Base-by-base conservation (phyloP, 768 basidiomycete species). In the Pisolithus tinctorius region DNA sequence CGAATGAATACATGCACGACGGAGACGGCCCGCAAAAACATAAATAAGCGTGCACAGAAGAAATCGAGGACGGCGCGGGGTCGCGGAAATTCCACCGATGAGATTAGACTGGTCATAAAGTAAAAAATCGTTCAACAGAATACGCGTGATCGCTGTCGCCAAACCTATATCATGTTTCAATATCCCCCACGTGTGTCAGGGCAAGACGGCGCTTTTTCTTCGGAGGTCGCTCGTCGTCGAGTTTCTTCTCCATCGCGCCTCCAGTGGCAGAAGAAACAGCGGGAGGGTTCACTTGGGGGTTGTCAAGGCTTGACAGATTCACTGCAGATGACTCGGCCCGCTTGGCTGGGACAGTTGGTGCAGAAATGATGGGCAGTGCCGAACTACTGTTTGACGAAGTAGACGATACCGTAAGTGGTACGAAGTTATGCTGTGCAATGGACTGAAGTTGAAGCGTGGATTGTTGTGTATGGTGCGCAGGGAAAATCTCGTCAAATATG, bases 401-500 rank as follows among this genome's bases (percentile, higher is more conserved):
- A 50, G 44, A 62, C 54, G 64, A 45, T 65, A 47, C 66, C 0
- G 79, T 77, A 42, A 85, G 72, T 3, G 84, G 81, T 37, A 88
- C 78, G 2, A 82, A 86, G 61, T 92, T 83, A 54, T 87, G 82
- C 60, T 90, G 86, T 2, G 93, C 93, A 52, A 96, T 93, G 34
- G 88, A 87, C 61, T 93, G 88, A 29, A 96, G 74, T 66, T 95
- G 94, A 17, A 95, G 79, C 4, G 88, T 82, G 53, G 90, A 88
- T 64, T 94, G 94, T 62, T 97, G 94, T 1, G 85, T 93, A 56
- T 90, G 86, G 64, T 95, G 82, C 4, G 86, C 78, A 0, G 91
- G 81, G 2, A 97, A 78, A 51, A 95, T 86, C 68, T 98, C 95
- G 69, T 97, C 94, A 65, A 99, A 97, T 20, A 90, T 79, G 58